Evolutionary conservation across 2,329 filamentous ascomycete species (phyloP), one percentile per base, ranked within the genome.

Genomic region (Fusarium odoratissimum): DNA sequence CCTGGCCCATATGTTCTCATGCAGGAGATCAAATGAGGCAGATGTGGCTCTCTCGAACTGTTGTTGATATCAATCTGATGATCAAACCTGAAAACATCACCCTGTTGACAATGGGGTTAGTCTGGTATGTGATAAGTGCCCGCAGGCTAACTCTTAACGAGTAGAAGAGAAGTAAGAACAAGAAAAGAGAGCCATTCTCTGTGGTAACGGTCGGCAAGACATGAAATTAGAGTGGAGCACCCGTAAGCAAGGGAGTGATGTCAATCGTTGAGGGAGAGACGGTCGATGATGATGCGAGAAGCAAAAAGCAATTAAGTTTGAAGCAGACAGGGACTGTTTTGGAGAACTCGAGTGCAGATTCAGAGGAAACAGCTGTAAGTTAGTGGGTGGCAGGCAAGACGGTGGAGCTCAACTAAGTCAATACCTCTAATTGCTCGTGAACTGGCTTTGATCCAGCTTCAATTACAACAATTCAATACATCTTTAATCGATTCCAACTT

Each of bases 141-240:
- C 33, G 51, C 37, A 57, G 40, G 17, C 42, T 64, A 42, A 62
- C 35, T 31, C 54, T 38, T 55, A 45, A 55, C 16, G 52, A 40
- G 52, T 37, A 57, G 14, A 54, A 9, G 10, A 54, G 33, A 38
- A 54, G 33, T 3, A 54, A 54, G 49, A 35, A 35, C 49, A 40
- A 40, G 40, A 46, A 65, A 74, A 67, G 69, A 64, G 56, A 40
- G 17, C 52, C 51, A 56, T 64, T 52, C 35, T 58, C 48, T 52
- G 44, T 51, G 60, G 41, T 51, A 48, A 68, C 52, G 58, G 25
- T n/a, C 33, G 56, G 42, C 65, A 64, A 77, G 73, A 72, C 67
- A 73, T 67, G 52, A 55, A 61, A 51, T 69, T 69, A 35, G 46
- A 17, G 41, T 73, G 66, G 58, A 59, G 72, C 41, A 33, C 28